Evolutionary conservation across 176 grass and related monocot genomes (phyloP).

Genomic region (Aegilops speltoides): DNA sequence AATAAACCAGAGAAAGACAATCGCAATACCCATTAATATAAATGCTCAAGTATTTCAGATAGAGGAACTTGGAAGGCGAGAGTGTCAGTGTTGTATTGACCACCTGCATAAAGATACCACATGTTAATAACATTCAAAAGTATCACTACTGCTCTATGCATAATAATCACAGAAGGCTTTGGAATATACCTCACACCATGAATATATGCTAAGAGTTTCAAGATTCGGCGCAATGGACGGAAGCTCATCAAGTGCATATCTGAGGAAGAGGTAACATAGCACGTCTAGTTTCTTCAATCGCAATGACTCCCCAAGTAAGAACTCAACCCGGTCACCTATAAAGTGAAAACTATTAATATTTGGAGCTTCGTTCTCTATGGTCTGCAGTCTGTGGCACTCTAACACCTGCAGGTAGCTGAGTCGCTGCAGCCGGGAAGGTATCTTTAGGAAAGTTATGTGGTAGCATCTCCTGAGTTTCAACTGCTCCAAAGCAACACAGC

Average conservation of each 20-base stretch:
- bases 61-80: background rate
- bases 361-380: background rate
- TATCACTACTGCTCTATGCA: no score
- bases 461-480: background rate
- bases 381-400: background rate
- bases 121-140: background rate
- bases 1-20: background rate
- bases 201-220: background rate
- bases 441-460: background rate
- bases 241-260: background rate
- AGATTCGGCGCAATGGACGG: background rate
- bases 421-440: background rate
- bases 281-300: background rate
- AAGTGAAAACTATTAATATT: background rate
- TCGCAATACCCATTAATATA: background rate
- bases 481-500: background rate
- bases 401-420: background rate
- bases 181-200: background rate
- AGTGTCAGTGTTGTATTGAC: background rate
- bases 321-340: background rate
- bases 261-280: background rate
- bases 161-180: background rate
- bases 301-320: background rate
- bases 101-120: background rate
- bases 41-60: background rate